Conservation (phyloP, 257 asterid genomes). For the Solanum lignicaule region DNA sequence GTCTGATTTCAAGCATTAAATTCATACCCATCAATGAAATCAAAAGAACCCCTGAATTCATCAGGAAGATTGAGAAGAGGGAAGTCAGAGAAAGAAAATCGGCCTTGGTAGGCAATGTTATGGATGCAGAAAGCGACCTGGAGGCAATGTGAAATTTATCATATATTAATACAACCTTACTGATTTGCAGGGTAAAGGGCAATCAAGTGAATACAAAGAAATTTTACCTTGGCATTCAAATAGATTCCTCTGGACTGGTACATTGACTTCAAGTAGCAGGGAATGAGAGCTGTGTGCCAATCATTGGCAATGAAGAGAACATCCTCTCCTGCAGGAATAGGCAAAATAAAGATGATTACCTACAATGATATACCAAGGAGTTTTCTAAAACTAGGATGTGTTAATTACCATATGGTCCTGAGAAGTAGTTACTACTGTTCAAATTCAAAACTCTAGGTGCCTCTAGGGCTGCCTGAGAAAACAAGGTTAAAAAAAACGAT, state of each 20-base stretch:
- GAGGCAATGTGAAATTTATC: not conserved
- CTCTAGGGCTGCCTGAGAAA: conserved; percentile 83
- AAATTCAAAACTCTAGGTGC: conserved; percentile 72
- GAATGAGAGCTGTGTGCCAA: conserved; percentile 93
- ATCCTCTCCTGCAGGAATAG: conserved; percentile 58
- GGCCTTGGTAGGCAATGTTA: conserved; percentile 97
- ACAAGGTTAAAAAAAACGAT: not conserved
- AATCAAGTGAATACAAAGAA: not conserved
- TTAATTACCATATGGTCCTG: conserved; percentile 77
- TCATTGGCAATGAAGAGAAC: conserved; percentile 86
- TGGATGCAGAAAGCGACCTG: conserved; percentile 95
- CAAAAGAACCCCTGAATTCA: conserved; percentile 66
- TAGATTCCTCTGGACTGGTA: conserved; percentile 83
- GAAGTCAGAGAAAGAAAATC: conserved; percentile 75
- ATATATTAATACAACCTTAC: not conserved
- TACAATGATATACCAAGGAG: not conserved
- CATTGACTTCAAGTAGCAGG: conserved; percentile 75
- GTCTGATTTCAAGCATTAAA: not conserved
- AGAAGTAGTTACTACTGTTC: conserved; percentile 49
- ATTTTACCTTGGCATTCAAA: conserved; percentile 56
- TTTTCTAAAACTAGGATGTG: not conserved
- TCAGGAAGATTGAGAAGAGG: conserved; percentile 73
- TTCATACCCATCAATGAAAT: conserved; percentile 85
- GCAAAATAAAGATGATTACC: not conserved
- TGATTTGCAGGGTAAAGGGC: not conserved